Evolutionary conservation across 176 grass and related monocot genomes (phyloP), one percentile per base, ranked within the genome.

Genomic region (Tuctoria greenei): DNA sequence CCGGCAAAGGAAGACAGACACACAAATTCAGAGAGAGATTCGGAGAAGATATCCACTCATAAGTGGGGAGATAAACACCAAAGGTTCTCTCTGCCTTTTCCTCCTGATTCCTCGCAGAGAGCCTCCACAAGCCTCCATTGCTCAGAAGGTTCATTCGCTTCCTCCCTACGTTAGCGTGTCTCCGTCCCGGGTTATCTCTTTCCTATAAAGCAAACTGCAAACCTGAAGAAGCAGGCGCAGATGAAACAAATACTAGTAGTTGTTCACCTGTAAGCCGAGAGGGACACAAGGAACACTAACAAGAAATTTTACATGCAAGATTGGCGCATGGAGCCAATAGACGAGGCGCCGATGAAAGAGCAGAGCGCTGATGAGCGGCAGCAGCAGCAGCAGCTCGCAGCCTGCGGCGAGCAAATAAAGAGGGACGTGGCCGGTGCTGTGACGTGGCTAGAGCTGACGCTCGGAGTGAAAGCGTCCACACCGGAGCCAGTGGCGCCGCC

Each of bases 371-470:
- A 52, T 64, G 38, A 20, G 34, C 31, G 31, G 31, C 64, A 5
- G 40, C 41, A 20, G 34, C 31, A 3, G 31, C 64, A 5, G 40
- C 41, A 4, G 25, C 47, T 65, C 11, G 2, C 43, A 10, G 7
- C 61, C 35, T n/a, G 40, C 81, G 80, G 67, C 36, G 72, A 72
- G 69, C 66, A 74, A 45, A 51, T 36, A 36, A 71, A 52, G 55
- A 39, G 13, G 25, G 55, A 5, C 5, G 60, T 16, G 8, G 17
- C 24, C 72, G 57, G 59, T 25, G 70, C 51, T 11, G 41, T 66
- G 27, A 52, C 76, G 65, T 95, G 92, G 92, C 84, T 95, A 20
- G 38, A 86, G 54, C 88, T 95, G 31, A 86, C 85, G 68, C 82
- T 91, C 21, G 88, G 74, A 16, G 59, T 81, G 13, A 77, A 69